Evolutionary conservation across 73 alveolate species (phyloP), one percentile per base, ranked within the genome.

Genomic region (Uronychia binucleata): DNA sequence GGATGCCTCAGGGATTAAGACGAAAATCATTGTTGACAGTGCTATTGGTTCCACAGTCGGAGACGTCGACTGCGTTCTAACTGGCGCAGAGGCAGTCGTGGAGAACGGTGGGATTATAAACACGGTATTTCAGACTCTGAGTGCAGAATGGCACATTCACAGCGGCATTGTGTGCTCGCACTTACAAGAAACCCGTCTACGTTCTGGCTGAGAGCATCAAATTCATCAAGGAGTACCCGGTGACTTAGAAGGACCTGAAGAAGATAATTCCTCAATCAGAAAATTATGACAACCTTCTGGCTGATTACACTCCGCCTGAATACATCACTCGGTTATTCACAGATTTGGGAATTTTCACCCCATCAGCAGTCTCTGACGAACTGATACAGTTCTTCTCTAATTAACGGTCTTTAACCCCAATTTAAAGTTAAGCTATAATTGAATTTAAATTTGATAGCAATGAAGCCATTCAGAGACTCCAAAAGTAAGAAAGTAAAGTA

Each of bases 41-140:
- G 98, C 99, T 1, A 94, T 98, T 1, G 99, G 96, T 26, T 77
- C 87, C 46, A 96, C 91, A 29, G 95, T 98, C 93, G 91, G 90
- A 77, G 88, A 96, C 28, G 93, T 97, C 25, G 99, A 98, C 82
- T 92, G 92, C 90, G 96, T 98, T 31, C 83, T 98, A 80, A 90
- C 95, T 26, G 99, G 99, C 14, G 99, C 99, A 8, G 99, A 94
- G 81, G 99, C 99, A 1, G 98, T 98, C 59, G 98, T 98, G 57
- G 99, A 98, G 87, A 98, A 94, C 86, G 99, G 99, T 60, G 99
- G 99, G 30, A 95, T 98, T 57, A 97, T 98, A n/a, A 98, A 98
- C 87, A 94, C 94, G 84, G 89, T 98, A 46, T 11, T 46, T 46
- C n/a, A 11, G 5, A 19, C 5, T 11, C 19, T 46, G 67, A 46